Evolutionary conservation across 2,329 filamentous ascomycete genomes (phyloP).

Genomic region (Colletotrichum sp.): DNA sequence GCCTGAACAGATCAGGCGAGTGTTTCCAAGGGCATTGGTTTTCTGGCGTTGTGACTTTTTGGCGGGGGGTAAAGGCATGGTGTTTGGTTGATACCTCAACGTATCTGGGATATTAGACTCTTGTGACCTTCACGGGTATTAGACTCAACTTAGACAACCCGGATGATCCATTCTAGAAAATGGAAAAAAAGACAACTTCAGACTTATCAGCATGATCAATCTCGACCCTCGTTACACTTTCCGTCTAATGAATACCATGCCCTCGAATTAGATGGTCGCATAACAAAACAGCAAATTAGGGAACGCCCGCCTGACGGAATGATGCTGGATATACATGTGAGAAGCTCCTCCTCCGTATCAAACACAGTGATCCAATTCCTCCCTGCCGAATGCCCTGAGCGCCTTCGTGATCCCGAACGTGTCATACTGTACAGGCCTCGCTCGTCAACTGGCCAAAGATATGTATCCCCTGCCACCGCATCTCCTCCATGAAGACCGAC

Average conservation of each 20-base stretch:
- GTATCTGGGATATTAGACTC: conserved; percentile 22
- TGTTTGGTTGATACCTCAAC: conserved; percentile 29
- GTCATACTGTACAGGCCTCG: conserved; percentile 18
- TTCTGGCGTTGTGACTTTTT: not conserved
- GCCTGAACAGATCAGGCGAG: not conserved
- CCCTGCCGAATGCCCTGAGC: conserved; percentile 8
- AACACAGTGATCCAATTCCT: not conserved
- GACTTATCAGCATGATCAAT: not conserved
- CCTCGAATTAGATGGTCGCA: conserved; percentile 6
- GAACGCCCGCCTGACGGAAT: conserved; percentile 18
- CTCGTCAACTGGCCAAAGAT: not conserved
- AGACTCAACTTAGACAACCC: conserved; percentile 22
- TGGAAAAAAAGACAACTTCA: not conserved
- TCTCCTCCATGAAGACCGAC: not conserved
- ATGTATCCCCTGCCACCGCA: not conserved
- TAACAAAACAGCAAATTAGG: not conserved
- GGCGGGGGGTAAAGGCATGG: not conserved
- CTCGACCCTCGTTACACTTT: not conserved
- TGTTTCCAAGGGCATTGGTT: not conserved
- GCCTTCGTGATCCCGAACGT: conserved; percentile 1
- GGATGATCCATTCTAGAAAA: conserved; percentile 1
- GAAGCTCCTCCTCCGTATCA: not conserved
- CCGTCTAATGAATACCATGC: not conserved
- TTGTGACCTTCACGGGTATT: conserved; percentile 27
- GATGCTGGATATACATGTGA: conserved; percentile 21